Base-by-base conservation (phyloP, 441 rosid species). In the Adansonia rubrostipa region DNA sequence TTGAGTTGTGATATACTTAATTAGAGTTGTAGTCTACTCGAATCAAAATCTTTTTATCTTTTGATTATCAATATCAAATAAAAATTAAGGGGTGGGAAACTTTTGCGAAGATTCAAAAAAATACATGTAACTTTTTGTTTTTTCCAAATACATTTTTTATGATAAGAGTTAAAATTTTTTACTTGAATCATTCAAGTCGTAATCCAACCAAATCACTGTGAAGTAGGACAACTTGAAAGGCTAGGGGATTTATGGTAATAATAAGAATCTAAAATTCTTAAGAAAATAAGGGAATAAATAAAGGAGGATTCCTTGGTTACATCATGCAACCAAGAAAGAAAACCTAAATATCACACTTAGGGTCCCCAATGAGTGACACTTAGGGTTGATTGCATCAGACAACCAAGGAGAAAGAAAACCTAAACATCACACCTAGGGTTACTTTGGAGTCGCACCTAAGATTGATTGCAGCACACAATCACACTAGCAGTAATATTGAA, bases 61-160 rank as follows among this genome's bases (percentile, higher is more conserved):
- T 45, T 45, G 9, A 6, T 45, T 45, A 45, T 45, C 50, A 45
- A 45, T 45, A 8, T 45, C 50, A 45, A 2, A 45, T 45, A 45
- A 45, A 45, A 8, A 8, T 45, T 45, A 8, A 45, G 11, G 50
- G 50, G 11, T 45, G 10, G 9, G 50, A 45, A 45, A 45, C 11
- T 9, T 2, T 45, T 45, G 50, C 2, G 11, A 45, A 45, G 50
- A 45, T 45, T 45, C 1, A 45, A 9, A 45, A 7, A 44, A 44
- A 45, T 10, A 9, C 9, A 1, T 45, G 9, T 45, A 45, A 45
- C 50, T 8, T 45, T 45, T 45, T 45, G 50, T 45, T 45, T 45
- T 9, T 24, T 58, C 20, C 63, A 58, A 20, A 58, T 58, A 58
- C 63, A 58, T 24, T 58, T 58, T 58, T 58, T 58, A 58, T 58